Evolutionary conservation across 345 rosid genomes (phyloP).

Genomic region (Arabis hirsuta): DNA sequence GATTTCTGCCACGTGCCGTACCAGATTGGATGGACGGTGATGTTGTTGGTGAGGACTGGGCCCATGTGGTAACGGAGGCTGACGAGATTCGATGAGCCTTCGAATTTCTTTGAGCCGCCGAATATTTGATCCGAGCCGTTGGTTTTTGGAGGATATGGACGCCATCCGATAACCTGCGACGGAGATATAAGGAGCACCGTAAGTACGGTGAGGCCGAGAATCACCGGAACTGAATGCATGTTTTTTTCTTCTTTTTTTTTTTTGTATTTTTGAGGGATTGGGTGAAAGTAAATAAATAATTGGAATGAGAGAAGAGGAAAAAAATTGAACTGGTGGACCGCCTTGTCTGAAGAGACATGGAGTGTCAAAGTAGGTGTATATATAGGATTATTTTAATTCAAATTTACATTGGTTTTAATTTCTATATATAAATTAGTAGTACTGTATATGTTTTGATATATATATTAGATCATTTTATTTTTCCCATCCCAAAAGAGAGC

Average conservation of each 20-base stretch:
- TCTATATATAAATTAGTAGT: neutral
- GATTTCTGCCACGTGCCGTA: constrained; percentile 79
- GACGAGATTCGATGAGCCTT: constrained; percentile 93
- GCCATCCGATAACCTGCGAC: constrained; percentile 54
- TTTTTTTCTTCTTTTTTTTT: neutral
- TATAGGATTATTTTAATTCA: constrained; percentile 33
- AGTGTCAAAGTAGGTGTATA: constrained; percentile 26
- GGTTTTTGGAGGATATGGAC: constrained; percentile 74
- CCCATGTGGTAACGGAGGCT: constrained; percentile 93
- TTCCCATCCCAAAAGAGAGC: neutral
- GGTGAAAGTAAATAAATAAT: constrained; percentile 32
- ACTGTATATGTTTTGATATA: too few relatives aligned
- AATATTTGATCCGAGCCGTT: constrained; percentile 59
- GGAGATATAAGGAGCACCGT: constrained; percentile 40
- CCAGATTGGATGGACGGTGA: constrained; percentile 91
- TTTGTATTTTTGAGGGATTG: neutral
- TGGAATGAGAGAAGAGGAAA: neutral
- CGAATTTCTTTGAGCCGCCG: constrained; percentile 72
- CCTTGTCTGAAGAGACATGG: constrained; percentile 27
- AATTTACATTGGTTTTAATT: neutral
- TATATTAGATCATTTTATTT: too few relatives aligned
- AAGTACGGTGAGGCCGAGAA: constrained; percentile 44
- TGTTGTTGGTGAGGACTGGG: constrained; percentile 84
- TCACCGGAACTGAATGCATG: constrained; percentile 45
- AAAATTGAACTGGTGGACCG: constrained; percentile 30